Evolutionary conservation across 352 stramenopile genomes (phyloP).

Genomic region (Thalassiosira sp.): DNA sequence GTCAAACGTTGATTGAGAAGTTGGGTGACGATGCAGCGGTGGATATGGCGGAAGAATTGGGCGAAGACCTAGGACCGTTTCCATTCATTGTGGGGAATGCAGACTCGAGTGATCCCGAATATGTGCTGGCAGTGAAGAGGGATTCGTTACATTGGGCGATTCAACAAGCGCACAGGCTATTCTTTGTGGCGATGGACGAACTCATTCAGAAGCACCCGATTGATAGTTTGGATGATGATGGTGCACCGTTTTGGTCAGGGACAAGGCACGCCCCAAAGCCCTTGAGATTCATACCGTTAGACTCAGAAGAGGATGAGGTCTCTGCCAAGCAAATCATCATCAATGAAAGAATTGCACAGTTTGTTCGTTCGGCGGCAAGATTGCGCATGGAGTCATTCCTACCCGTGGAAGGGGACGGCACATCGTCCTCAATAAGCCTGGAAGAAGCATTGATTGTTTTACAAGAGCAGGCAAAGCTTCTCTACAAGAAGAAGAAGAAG

Average conservation of each 20-base stretch:
- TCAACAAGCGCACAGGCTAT: conserved; percentile 55
- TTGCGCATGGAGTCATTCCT: conserved; percentile 69
- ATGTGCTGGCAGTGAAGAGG: conserved; percentile 40
- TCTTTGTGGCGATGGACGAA: conserved; percentile 59
- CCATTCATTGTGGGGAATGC: conserved; percentile 30
- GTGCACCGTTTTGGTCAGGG: conserved; percentile 76
- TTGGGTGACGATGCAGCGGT: conserved; percentile 61
- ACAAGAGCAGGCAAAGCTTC: conserved; percentile 27
- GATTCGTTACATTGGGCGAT: conserved; percentile 67
- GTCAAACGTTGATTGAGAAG: conserved; percentile 50
- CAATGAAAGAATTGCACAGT: conserved; percentile 76
- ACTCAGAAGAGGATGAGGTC: conserved; percentile 45
- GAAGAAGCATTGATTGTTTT: conserved; percentile 46
- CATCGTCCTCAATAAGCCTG: conserved; percentile 29
- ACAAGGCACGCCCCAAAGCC: conserved; percentile 60
- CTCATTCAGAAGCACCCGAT: conserved; percentile 73
- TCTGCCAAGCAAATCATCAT: conserved; percentile 56
- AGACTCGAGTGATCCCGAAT: conserved; percentile 43
- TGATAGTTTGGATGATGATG: conserved; percentile 80
- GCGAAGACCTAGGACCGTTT: conserved; percentile 58
- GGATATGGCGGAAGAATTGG: conserved; percentile 64
- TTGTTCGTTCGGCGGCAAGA: conserved; percentile 67
- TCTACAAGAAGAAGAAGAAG: conserved; percentile 39
- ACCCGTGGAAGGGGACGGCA: conserved; percentile 31
- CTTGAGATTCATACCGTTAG: conserved; percentile 50